Conservation (phyloP, 306 rosid species). For the Acacia melanoxylon region DNA sequence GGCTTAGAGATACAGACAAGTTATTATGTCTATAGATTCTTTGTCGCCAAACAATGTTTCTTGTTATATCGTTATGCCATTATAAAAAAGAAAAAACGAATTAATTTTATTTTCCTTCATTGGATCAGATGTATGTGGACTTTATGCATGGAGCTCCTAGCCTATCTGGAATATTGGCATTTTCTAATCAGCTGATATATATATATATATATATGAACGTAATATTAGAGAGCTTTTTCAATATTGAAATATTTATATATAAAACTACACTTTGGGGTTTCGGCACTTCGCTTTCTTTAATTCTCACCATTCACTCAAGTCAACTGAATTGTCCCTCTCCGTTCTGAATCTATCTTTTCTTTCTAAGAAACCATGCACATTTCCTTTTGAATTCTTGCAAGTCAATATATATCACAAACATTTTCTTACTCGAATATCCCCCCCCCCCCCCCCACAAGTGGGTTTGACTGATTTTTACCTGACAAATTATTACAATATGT, state of each 20-base stretch:
- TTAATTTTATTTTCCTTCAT: neutral
- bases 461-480: neutral
- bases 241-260: neutral
- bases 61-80: neutral
- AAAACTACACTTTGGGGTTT: neutral
- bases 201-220: too few relatives aligned
- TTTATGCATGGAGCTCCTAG: neutral
- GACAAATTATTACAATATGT: neutral
- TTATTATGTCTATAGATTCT: neutral
- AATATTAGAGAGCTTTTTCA: neutral
- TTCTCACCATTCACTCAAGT: neutral
- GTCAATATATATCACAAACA: neutral
- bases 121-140: neutral
- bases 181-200: neutral
- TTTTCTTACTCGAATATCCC: neutral
- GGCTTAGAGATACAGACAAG: neutral
- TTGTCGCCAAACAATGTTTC: neutral
- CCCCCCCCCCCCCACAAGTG: neutral
- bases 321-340: slow-evolving; percentile 1
- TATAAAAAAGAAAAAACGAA: too few relatives aligned
- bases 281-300: neutral
- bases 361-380: neutral
- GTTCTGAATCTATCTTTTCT: neutral
- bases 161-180: slow-evolving; percentile 13
- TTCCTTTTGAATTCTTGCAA: neutral